Base-by-base conservation (phyloP, 108 stramenopile genomes). In the Cylindrotheca fusiformis region DNA sequence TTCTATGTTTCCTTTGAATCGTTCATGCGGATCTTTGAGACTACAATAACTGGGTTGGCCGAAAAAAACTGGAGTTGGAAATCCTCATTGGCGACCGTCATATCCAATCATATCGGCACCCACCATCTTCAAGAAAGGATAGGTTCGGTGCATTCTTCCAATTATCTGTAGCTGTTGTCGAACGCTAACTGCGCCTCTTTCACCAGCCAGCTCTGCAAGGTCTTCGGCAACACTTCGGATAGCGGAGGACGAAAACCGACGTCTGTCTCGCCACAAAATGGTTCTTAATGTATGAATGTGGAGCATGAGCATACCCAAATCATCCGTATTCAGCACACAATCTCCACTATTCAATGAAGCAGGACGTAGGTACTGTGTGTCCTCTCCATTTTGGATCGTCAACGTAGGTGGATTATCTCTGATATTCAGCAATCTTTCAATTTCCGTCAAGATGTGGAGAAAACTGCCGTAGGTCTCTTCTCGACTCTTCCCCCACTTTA, bases 231-330 rank as follows among this genome's bases (percentile, higher is more conserved):
- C 63, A 53, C 87, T 91, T 30, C 84, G 84, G 4, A 93, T 62
- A 6, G 73, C 75, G 45, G 63, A 63, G 5, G 60, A 25, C 0
- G 68, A 47, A 57, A 95, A 95, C 8, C 94, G 85, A 28, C 81
- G 51, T 29, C 78, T 79, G 47, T 84, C 82, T 55, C 76, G 65
- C 91, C 90, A 92, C 21, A 95, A 60, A 8, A 93, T 83, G 6
- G 77, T 81, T 47, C 88, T 75, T 10, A 86, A 79, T 48, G 90
- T 89, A 55, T 95, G 94, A 48, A 95, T 83, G 60, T 87, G 88
- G 0, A 95, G 71, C 76, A 95, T 90, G 8, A 95, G 62, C 94
- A 95, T 95, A 3, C 94, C 94, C 6, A 90, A 69, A 63, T 95
- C 94, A 48, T 91, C 89, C 10, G 88, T 32, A 36, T 49, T 76